Conservation (phyloP, 2,329 filamentous ascomycete genomes). For the Fusarium mangiferae region DNA sequence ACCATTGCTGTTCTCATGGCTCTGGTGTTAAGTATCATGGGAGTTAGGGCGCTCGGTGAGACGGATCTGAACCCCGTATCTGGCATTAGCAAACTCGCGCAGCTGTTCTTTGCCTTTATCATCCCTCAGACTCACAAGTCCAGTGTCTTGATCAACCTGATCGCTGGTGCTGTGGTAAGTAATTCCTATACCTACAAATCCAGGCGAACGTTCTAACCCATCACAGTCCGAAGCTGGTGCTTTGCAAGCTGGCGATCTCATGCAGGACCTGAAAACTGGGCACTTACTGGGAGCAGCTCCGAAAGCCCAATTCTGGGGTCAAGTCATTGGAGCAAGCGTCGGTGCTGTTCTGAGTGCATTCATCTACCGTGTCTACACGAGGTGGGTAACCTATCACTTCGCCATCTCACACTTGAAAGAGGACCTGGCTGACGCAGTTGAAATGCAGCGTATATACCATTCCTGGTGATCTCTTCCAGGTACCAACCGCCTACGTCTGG, state of each 20-base stretch:
- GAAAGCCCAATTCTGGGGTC: slow-evolving; percentile 95
- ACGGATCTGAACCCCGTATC: slow-evolving; percentile 97
- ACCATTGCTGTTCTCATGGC: slow-evolving; percentile 85
- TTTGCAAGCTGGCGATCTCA: slow-evolving; percentile 92
- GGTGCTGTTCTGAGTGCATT: slow-evolving; percentile 87
- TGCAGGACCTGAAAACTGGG: slow-evolving; percentile 97
- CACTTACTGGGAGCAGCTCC: slow-evolving; percentile 92
- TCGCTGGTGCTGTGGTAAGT: slow-evolving; percentile 83
- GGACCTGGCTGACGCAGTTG: slow-evolving; percentile 6
- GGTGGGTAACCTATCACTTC: slow-evolving; percentile 48
- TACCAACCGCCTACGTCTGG: slow-evolving; percentile 96
- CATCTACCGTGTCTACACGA: slow-evolving; percentile 89
- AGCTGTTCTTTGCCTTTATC: slow-evolving; percentile 92
- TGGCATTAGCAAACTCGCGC: slow-evolving; percentile 95
- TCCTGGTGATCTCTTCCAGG: slow-evolving; percentile 89
- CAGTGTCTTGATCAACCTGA: slow-evolving; percentile 92
- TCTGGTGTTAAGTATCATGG: slow-evolving; percentile 80
- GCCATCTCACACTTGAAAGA: not conserved
- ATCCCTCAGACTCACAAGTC: slow-evolving; percentile 84
- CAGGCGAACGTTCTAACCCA: not conserved
- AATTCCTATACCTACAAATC: not conserved
- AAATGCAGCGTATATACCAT: slow-evolving; percentile 80
- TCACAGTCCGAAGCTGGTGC: slow-evolving; percentile 67
- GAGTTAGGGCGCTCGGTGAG: slow-evolving; percentile 75
- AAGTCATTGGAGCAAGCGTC: slow-evolving; percentile 87